These are phyloP conservation scores for Starmerella scarabaei DNA, from an alignment of 805 yeast species.

Conservation along the genomic window DNA sequence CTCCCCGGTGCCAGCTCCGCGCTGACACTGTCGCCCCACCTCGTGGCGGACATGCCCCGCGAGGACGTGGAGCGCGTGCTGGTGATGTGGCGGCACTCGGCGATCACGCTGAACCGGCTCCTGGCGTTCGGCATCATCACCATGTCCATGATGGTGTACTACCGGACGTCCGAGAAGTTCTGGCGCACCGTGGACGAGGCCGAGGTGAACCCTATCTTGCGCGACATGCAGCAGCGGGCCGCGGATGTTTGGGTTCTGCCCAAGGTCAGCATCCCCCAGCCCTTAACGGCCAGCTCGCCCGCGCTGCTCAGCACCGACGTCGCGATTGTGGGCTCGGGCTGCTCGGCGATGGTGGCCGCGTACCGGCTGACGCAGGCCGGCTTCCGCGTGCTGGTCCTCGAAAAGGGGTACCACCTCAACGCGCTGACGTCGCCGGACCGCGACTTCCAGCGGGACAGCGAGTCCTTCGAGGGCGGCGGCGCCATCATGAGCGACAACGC, in stretches of 20 bases:
- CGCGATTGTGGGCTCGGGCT: conserved; percentile 40
- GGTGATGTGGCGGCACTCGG: conserved; percentile 33
- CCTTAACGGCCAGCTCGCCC: conserved; percentile 1
- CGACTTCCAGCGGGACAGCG: conserved; percentile 30
- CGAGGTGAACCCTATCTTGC: conserved; percentile 11
- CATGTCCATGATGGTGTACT: conserved; percentile 15
- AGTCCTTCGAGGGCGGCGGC: conserved; percentile 34
- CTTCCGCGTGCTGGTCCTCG: conserved; percentile 34
- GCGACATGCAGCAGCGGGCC: background rate
- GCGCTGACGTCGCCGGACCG: conserved; percentile 29
- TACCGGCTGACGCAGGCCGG: conserved; percentile 35
- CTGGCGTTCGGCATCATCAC: conserved; percentile 27
- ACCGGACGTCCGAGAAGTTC: conserved; percentile 2
- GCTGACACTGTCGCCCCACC: conserved; percentile 18
- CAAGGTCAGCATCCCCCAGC: conserved; percentile 6
- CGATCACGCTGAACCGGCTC: conserved; percentile 28
- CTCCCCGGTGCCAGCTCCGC: conserved; percentile 19
- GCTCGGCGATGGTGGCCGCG: conserved; percentile 43
- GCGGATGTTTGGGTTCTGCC: conserved; percentile 5
- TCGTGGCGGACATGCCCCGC: conserved; percentile 21
- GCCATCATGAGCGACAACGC: conserved; percentile 28
- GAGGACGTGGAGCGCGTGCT: conserved; percentile 29
- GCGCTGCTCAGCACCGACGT: conserved; percentile 27
- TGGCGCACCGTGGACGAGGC: conserved; percentile 7
- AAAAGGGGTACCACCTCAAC: conserved; percentile 37